Conservation (phyloP, 257 asterid species). For the Thymus quinquecostatus region DNA sequence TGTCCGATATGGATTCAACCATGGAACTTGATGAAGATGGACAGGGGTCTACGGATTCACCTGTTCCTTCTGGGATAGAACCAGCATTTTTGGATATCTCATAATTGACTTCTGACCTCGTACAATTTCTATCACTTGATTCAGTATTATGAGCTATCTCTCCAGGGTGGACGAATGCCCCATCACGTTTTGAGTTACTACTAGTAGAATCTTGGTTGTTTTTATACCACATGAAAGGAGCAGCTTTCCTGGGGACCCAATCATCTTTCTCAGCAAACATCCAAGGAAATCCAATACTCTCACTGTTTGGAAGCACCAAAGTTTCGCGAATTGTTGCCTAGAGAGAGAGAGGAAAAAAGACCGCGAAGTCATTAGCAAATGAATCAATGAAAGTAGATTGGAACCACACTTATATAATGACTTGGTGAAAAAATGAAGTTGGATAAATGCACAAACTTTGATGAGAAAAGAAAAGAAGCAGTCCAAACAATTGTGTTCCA, state of each 20-base stretch:
- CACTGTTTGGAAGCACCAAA: constrained; percentile 85
- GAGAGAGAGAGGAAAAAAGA: constrained; percentile 38
- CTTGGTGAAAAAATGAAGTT: neutral
- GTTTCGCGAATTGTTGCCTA: constrained; percentile 86
- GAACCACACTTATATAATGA: constrained; percentile 19
- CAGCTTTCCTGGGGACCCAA: constrained; percentile 76
- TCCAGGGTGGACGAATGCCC: constrained; percentile 40
- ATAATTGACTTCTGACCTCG: constrained; percentile 38
- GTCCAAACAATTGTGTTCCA: constrained; percentile 10
- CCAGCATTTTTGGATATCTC: constrained; percentile 37
- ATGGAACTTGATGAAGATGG: constrained; percentile 41
- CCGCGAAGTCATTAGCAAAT: constrained; percentile 11
- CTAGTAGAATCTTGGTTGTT: constrained; percentile 50
- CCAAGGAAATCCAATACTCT: constrained; percentile 67
- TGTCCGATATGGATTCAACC: constrained; percentile 28
- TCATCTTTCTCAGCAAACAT: constrained; percentile 93
- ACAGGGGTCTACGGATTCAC: constrained; percentile 36
- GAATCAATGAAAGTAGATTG: constrained; percentile 2
- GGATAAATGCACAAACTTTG: constrained; percentile 23
- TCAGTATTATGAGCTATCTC: constrained; percentile 40
- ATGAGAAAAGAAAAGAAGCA: neutral
- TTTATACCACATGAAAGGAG: constrained; percentile 80
- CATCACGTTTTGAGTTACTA: constrained; percentile 44
- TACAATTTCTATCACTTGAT: constrained; percentile 38
- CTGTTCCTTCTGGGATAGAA: constrained; percentile 27